Conservation (phyloP, 192 early-diverging fungal species). For the Fimicolochytrium jonesii region DNA sequence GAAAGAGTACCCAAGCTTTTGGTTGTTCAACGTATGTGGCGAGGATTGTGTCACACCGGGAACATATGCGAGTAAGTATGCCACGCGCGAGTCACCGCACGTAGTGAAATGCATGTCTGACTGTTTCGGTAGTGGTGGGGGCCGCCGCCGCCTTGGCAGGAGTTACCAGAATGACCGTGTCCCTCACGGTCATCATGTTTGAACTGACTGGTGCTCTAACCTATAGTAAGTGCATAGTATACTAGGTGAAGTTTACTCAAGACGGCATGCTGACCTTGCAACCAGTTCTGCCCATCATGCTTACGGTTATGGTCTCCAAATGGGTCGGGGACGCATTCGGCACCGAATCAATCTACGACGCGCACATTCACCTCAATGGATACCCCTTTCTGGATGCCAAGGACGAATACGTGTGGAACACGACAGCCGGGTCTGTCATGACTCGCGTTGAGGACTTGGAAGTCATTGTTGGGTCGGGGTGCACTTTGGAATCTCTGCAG, state of each 20-base stretch:
- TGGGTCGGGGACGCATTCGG: constrained; percentile 73
- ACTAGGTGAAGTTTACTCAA: background rate
- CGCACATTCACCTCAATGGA: constrained; percentile 44
- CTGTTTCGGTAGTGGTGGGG: constrained; percentile 58
- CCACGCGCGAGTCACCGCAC: too few species aligned
- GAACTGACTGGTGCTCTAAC: constrained; percentile 93
- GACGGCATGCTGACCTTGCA: background rate
- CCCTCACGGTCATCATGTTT: constrained; percentile 93
- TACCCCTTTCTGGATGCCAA: constrained; percentile 52
- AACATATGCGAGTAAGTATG: constrained; percentile 67
- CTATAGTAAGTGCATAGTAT: constrained; percentile 52
- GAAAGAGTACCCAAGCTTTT: constrained; percentile 47
- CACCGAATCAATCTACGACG: constrained; percentile 66
- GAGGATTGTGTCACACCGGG: constrained; percentile 87
- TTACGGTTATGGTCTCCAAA: constrained; percentile 53
- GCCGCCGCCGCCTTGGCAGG: constrained; percentile 85
- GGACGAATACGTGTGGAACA: constrained; percentile 30
- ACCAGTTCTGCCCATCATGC: constrained; percentile 53
- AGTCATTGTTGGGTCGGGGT: constrained; percentile 25
- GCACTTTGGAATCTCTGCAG: constrained; percentile 46
- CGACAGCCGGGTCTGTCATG: constrained; percentile 34
- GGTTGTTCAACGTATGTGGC: constrained; percentile 73
- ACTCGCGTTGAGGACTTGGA: constrained; percentile 33
- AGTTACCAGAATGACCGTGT: constrained; percentile 80
- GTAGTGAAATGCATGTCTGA: constrained; percentile 11